Evolutionary conservation across 139 green algal genomes (phyloP).

Genomic region (Chlorella sp.): DNA sequence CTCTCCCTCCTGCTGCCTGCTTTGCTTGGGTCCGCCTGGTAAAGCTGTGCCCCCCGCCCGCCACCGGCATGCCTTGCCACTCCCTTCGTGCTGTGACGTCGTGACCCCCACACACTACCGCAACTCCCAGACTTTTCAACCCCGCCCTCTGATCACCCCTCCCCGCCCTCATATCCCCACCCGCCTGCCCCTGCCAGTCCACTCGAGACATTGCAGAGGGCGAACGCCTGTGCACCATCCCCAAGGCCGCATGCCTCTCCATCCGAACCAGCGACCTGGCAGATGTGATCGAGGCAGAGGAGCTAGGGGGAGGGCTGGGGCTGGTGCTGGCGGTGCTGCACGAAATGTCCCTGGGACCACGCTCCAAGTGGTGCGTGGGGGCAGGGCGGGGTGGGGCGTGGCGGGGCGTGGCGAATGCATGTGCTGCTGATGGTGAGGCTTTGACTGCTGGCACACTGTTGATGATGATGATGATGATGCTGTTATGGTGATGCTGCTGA

Average conservation of each 20-base stretch:
- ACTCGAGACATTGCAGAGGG: conserved; percentile 51
- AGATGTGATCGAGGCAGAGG: conserved; percentile 61
- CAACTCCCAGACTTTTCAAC: background rate
- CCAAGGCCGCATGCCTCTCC: conserved; percentile 65
- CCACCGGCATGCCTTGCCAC: background rate
- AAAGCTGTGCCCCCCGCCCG: too few species aligned
- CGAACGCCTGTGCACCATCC: conserved; percentile 65
- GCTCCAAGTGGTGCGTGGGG: conserved; percentile 59
- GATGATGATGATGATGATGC: background rate
- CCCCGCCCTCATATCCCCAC: background rate
- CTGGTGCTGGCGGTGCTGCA: conserved; percentile 80
- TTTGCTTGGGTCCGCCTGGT: too few species aligned
- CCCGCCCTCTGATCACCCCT: background rate
- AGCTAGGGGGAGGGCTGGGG: conserved; percentile 70
- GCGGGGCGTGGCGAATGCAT: too few species aligned
- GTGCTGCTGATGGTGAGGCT: too few species aligned
- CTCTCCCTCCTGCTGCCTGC: too few species aligned
- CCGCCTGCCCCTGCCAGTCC: conserved; percentile 7
- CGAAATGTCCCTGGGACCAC: conserved; percentile 53
- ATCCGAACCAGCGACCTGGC: conserved; percentile 50
- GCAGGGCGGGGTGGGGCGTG: too few species aligned
- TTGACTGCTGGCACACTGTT: background rate
- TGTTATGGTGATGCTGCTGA: too few species aligned
- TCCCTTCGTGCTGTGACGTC: background rate
- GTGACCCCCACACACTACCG: background rate